These are phyloP conservation scores for Saturnispora quitensis DNA, from an alignment of 805 yeast species.

Conservation along the genomic window DNA sequence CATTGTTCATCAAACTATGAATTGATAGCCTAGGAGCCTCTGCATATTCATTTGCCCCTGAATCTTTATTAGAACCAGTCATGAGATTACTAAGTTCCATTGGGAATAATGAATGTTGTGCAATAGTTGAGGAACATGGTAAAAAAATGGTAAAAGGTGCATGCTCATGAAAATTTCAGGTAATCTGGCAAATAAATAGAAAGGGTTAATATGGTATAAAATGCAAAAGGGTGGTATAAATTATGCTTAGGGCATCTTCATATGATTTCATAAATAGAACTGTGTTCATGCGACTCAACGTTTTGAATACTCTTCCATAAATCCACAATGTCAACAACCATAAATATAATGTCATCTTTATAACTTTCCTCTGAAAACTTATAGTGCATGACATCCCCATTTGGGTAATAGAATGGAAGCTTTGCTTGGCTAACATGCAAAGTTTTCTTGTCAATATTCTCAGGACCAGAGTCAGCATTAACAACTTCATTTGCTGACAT, in stretches of 20 bases:
- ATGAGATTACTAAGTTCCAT: conserved; percentile 27
- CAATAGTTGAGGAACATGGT: not conserved
- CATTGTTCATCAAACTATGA: conserved; percentile 25
- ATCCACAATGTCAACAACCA: conserved; percentile 18
- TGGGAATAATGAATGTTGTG: not conserved
- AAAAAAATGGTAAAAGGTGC: not conserved
- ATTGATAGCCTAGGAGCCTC: conserved; percentile 23
- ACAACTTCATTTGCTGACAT: not conserved
- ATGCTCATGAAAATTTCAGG: not conserved
- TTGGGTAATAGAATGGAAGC: conserved; percentile 13
- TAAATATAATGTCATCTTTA: conserved; percentile 10
- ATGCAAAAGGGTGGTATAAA: not conserved
- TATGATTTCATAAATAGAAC: conserved; percentile 1
- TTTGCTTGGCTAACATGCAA: not conserved
- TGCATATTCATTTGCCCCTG: not conserved
- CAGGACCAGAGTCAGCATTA: not conserved
- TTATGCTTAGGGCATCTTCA: not conserved
- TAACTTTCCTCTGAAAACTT: conserved; percentile 12
- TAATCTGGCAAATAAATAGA: not conserved
- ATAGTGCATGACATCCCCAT: conserved; percentile 13
- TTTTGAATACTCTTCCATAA: conserved; percentile 2
- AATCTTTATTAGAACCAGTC: conserved; percentile 12
- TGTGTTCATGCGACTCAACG: conserved; percentile 5
- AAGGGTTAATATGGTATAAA: not conserved
- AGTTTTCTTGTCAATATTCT: not conserved